These are phyloP conservation scores for Hsuehochloa calcarea DNA, from an alignment of 176 grass and related monocot species.

Conservation along the genomic window DNA sequence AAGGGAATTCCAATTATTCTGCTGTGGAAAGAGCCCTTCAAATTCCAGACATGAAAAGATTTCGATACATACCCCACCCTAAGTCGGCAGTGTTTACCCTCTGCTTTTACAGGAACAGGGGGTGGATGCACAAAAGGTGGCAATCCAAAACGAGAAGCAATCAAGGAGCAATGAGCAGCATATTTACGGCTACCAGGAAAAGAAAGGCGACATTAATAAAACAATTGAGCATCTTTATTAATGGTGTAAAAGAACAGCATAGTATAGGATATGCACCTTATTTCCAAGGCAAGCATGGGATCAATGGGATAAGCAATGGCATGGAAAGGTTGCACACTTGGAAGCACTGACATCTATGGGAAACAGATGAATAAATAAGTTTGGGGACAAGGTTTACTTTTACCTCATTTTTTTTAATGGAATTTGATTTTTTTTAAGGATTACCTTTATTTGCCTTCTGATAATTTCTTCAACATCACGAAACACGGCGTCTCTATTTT, in stretches of 20 bases:
- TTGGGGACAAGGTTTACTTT: background rate
- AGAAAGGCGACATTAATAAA: background rate
- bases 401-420: background rate
- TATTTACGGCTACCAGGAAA: slow-evolving; percentile 60
- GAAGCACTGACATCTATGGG: slow-evolving; percentile 52
- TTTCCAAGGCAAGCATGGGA: slow-evolving; percentile 76
- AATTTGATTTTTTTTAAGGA: background rate
- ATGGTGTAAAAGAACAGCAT: background rate
- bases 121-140: slow-evolving; percentile 64
- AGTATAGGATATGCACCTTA: slow-evolving; percentile 45
- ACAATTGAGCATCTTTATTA: background rate
- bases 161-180: slow-evolving; percentile 73
- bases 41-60: background rate
- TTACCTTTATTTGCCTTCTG: slow-evolving; percentile 81
- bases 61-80: slow-evolving; percentile 71
- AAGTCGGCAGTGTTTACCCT: slow-evolving; percentile 56
- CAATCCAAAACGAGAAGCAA: slow-evolving; percentile 74
- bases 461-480: slow-evolving; percentile 82
- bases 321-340: slow-evolving; percentile 96
- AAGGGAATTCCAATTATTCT: slow-evolving; percentile 22
- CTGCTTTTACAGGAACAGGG: slow-evolving; percentile 53
- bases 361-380: slow-evolving; percentile 14
- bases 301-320: slow-evolving; percentile 92
- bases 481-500: slow-evolving; percentile 70
- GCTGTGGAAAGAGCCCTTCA: background rate